Conservation (phyloP, 306 rosid genomes). For the Inga leiocalycina region DNA sequence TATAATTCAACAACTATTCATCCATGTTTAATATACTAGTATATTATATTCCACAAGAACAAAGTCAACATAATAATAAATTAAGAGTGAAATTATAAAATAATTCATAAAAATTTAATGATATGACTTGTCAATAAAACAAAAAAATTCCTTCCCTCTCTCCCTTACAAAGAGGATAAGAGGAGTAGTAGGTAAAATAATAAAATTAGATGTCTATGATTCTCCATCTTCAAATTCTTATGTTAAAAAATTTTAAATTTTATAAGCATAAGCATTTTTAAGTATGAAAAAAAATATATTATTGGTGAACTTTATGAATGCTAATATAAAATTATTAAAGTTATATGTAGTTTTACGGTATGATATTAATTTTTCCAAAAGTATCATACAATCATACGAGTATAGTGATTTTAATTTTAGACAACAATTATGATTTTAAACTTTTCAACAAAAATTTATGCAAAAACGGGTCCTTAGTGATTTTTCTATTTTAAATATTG, state of each 20-base stretch:
- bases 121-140: neutral
- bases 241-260: neutral
- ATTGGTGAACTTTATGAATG: neutral
- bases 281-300: neutral
- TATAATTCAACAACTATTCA: too few relatives aligned
- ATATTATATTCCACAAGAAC: fast-evolving
- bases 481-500: neutral
- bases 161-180: fast-evolving
- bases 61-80: too few relatives aligned
- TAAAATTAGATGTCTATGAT: neutral
- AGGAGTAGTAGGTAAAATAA: neutral
- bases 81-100: too few relatives aligned
- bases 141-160: too few relatives aligned
- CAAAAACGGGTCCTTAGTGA: neutral
- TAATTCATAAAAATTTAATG: too few relatives aligned
- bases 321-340: neutral
- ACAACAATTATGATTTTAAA: neutral
- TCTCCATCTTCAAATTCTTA: neutral
- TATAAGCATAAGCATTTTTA: neutral
- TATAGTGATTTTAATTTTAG: neutral
- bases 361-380: neutral
- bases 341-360: neutral
- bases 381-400: neutral
- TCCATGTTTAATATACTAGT: too few relatives aligned
- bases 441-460: neutral